Conservation (phyloP, 2,329 filamentous ascomycete genomes). For the Cadophora luteo-olivacea region DNA sequence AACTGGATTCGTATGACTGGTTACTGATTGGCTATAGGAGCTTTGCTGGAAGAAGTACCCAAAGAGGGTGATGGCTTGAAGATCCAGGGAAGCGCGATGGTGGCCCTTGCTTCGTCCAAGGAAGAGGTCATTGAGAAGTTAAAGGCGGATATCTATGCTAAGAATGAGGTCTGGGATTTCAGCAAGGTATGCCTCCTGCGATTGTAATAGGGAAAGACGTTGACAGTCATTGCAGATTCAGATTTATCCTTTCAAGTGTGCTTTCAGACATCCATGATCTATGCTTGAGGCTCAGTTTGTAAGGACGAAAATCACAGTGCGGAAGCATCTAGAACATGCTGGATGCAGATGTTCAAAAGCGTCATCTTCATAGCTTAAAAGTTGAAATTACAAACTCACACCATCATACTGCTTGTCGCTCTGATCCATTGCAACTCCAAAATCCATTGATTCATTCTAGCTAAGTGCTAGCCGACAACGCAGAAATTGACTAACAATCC, state of each 20-base stretch:
- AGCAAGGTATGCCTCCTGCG: conserved; percentile 57
- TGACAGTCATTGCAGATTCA: conserved; percentile 46
- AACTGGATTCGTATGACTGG: neutral
- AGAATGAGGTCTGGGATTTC: conserved; percentile 80
- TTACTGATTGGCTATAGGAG: conserved; percentile 54
- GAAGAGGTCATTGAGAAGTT: conserved; percentile 74
- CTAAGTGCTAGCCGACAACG: conserved; percentile 12
- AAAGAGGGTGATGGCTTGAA: conserved; percentile 63
- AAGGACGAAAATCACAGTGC: neutral
- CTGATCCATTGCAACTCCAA: neutral
- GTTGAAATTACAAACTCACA: neutral
- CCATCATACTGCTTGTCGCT: neutral
- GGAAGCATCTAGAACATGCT: too few relatives aligned
- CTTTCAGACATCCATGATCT: conserved; percentile 45
- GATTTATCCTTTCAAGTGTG: conserved; percentile 57
- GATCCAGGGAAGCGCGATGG: conserved; percentile 53
- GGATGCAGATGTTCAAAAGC: too few relatives aligned
- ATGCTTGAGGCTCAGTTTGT: neutral
- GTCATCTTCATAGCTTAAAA: too few relatives aligned
- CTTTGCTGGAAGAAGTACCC: conserved; percentile 70
- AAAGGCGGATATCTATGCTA: conserved; percentile 75
- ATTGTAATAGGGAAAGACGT: neutral
- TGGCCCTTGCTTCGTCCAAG: conserved; percentile 69
- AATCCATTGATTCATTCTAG: conserved; percentile 3
- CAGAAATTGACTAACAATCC: neutral